These are phyloP conservation scores for Salix suchowensis DNA, from an alignment of 345 rosid genomes.

Conservation along the genomic window DNA sequence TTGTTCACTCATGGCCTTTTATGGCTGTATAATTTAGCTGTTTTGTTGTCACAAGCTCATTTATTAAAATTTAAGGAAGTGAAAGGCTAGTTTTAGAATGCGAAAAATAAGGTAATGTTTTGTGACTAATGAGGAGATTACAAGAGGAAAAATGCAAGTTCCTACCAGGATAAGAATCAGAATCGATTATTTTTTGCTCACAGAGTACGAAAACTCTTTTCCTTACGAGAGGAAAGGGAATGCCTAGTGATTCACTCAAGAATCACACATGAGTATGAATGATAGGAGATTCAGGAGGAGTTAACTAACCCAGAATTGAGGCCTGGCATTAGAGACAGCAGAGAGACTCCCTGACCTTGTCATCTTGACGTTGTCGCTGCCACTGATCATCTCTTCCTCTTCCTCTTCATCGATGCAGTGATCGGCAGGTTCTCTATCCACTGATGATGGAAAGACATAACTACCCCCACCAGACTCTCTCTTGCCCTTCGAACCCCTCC, in stretches of 20 bases:
- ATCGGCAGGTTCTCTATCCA: slow-evolving; percentile 25
- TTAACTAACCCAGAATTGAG: slow-evolving; percentile 66
- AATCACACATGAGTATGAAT: background rate
- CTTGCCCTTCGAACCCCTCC: slow-evolving; percentile 33
- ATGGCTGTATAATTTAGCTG: background rate
- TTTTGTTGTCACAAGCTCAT: background rate
- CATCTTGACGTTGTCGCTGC: slow-evolving; percentile 26
- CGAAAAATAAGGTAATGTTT: background rate
- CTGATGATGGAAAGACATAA: slow-evolving; percentile 49
- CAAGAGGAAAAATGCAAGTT: background rate
- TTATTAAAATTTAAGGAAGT: background rate
- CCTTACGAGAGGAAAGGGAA: background rate
- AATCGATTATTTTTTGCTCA: too few species aligned
- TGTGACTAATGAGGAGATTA: background rate
- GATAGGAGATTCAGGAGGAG: background rate
- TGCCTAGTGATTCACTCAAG: background rate
- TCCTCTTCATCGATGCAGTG: slow-evolving; percentile 20
- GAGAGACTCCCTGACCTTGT: slow-evolving; percentile 45
- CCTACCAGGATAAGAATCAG: background rate
- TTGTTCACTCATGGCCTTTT: background rate
- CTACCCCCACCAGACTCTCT: slow-evolving; percentile 47
- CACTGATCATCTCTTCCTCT: slow-evolving; percentile 20
- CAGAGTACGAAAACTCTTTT: background rate
- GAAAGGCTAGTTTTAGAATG: background rate
- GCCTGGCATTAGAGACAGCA: slow-evolving; percentile 28